Evolutionary conservation across 1,284 basidiomycete genomes (phyloP).

Genomic region (Apiotrichum siamense): DNA sequence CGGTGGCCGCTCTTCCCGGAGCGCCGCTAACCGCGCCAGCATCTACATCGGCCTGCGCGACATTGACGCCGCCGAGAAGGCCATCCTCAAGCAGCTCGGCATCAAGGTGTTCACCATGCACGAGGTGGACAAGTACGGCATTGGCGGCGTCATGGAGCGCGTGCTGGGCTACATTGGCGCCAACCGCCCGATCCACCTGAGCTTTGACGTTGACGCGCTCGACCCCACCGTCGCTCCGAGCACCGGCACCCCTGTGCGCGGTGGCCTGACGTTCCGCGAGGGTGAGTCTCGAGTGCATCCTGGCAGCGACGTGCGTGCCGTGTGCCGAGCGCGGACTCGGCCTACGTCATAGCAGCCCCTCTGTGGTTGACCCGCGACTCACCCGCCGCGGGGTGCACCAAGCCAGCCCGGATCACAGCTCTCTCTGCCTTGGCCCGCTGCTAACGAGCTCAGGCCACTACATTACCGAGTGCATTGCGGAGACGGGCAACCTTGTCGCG

Average conservation of each 20-base stretch:
- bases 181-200: constrained; percentile 82
- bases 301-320: too few relatives aligned
- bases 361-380: too few relatives aligned
- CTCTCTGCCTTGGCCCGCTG: not conserved
- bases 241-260: constrained; percentile 62
- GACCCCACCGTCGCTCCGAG: constrained; percentile 92
- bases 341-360: too few relatives aligned
- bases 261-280: constrained; percentile 93
- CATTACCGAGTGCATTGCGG: constrained; percentile 88
- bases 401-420: not conserved
- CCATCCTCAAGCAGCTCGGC: constrained; percentile 73
- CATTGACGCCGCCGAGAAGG: constrained; percentile 83
- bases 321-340: too few relatives aligned
- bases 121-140: constrained; percentile 94
- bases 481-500: constrained; percentile 87
- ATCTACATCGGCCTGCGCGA: constrained; percentile 92
- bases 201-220: constrained; percentile 92
- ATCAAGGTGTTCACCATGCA: constrained; percentile 98
- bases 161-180: constrained; percentile 92
- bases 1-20: too few relatives aligned
- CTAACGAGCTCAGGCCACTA: constrained; percentile 50
- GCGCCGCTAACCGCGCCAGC: constrained; percentile 12
- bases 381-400: constrained; percentile 22
- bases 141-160: constrained; percentile 91
- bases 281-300: too few relatives aligned